These are phyloP conservation scores for Silene noctiflora DNA, from an alignment of 179 eudicot genomes.

Conservation along the genomic window DNA sequence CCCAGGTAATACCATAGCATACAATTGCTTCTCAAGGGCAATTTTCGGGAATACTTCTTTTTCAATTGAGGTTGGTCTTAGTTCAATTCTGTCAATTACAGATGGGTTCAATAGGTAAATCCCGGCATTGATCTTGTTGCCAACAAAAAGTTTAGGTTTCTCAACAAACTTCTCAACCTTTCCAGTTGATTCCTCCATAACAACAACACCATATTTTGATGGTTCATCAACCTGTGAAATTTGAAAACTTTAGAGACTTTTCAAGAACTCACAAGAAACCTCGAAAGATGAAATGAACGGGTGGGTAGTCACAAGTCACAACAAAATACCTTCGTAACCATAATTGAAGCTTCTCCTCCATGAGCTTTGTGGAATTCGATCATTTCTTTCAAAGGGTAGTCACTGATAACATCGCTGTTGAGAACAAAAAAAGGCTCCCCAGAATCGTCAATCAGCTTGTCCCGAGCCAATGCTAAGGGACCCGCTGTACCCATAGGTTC, in stretches of 20 bases:
- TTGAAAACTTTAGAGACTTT: not conserved
- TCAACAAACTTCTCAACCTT: constrained; percentile 83
- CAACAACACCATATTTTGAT: constrained; percentile 93
- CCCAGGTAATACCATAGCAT: constrained; percentile 87
- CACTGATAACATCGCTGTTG: constrained; percentile 94
- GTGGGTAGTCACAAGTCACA: constrained; percentile 22
- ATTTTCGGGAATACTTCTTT: constrained; percentile 85
- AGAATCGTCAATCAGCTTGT: constrained; percentile 68
- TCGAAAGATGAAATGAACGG: not conserved
- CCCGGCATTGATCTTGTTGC: constrained; percentile 92
- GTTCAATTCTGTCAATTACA: constrained; percentile 74
- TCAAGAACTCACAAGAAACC: not conserved
- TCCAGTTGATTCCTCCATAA: constrained; percentile 85
- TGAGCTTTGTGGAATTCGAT: constrained; percentile 77
- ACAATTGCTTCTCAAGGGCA: constrained; percentile 60
- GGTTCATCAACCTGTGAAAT: constrained; percentile 76
- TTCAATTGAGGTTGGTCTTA: constrained; percentile 83
- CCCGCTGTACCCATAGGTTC: constrained; percentile 99
- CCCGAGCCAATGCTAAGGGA: constrained; percentile 91
- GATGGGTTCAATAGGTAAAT: constrained; percentile 79
- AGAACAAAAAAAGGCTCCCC: constrained; percentile 93
- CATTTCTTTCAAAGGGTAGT: constrained; percentile 83
- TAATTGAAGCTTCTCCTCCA: constrained; percentile 90
- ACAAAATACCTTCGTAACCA: constrained; percentile 80
- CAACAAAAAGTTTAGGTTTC: constrained; percentile 80